Percentiles rank a stretch among this genome's conserved stretches.
Evolutionary conservation across 2,329 filamentous ascomycete genomes (phyloP).

Genomic region (Aureobasidium pullulans): DNA sequence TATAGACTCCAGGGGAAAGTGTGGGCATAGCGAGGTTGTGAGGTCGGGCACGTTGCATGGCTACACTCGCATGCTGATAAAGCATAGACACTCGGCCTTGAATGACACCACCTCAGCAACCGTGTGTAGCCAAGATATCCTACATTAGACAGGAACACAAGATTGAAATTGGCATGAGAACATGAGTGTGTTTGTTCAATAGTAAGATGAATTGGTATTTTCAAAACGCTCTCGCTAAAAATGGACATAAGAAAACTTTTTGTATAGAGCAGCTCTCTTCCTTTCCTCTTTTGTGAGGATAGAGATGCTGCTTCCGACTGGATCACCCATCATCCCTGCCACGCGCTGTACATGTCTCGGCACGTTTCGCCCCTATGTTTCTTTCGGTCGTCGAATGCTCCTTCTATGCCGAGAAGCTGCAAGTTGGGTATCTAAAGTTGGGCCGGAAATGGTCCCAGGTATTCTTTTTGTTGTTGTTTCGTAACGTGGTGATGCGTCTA

Average conservation of each 20-base stretch:
- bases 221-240: conserved; percentile 2
- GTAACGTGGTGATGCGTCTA: conserved; percentile 23
- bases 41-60: too few species aligned
- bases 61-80: too few species aligned
- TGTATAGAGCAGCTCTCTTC: background rate
- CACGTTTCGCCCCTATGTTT: background rate
- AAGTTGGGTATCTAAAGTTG: conserved; percentile 19
- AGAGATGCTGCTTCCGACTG: background rate
- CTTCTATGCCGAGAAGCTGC: conserved; percentile 4
- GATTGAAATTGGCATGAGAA: too few species aligned
- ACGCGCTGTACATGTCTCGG: background rate
- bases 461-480: conserved; percentile 4
- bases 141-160: too few species aligned
- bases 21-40: too few species aligned
- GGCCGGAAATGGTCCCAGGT: background rate
- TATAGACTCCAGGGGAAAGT: too few species aligned
- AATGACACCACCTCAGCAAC: too few species aligned
- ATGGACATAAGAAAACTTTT: conserved; percentile 9
- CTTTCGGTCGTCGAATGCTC: background rate
- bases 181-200: background rate
- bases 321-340: conserved; percentile 8
- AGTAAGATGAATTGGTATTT: background rate
- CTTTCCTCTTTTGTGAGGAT: conserved; percentile 3
- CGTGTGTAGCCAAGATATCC: too few species aligned
- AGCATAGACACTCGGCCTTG: too few species aligned